phyloP scores from a whole-genome alignment of 164 flowering plant genomes.

The Litsea cubeba region DNA sequence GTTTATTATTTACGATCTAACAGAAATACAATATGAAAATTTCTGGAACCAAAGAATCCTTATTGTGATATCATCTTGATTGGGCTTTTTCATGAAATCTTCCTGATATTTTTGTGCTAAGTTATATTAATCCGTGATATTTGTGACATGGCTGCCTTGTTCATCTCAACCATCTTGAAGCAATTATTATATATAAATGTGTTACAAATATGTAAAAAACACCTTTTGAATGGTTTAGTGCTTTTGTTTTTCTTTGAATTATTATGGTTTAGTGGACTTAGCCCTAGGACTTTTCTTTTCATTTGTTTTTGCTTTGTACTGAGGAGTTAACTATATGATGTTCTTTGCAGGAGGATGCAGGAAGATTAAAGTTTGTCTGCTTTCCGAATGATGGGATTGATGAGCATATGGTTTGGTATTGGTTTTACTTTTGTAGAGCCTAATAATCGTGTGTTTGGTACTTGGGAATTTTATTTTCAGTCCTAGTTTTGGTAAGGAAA shows the following conservation, averaged over 20 bases:
- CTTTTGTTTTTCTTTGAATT: not conserved
- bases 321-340: not conserved
- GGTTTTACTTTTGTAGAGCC: conserved; percentile 1
- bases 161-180: no score
- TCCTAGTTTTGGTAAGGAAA: not conserved
- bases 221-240: no score
- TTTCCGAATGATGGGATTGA: conserved; percentile 76
- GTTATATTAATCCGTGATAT: no score
- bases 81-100: no score
- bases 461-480: not conserved
- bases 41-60: no score
- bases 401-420: conserved; percentile 98
- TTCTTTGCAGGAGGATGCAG: conserved; percentile 68
- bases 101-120: no score
- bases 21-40: no score
- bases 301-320: not conserved
- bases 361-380: conserved; percentile 79
- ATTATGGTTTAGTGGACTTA: not conserved
- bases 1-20: no score
- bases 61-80: no score
- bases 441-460: not conserved
- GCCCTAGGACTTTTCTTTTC: not conserved
- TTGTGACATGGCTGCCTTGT: no score
- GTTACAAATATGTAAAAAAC: no score
- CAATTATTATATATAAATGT: no score